Conservation (phyloP, 352 stramenopile genomes). For the Achlya hypogyna region DNA sequence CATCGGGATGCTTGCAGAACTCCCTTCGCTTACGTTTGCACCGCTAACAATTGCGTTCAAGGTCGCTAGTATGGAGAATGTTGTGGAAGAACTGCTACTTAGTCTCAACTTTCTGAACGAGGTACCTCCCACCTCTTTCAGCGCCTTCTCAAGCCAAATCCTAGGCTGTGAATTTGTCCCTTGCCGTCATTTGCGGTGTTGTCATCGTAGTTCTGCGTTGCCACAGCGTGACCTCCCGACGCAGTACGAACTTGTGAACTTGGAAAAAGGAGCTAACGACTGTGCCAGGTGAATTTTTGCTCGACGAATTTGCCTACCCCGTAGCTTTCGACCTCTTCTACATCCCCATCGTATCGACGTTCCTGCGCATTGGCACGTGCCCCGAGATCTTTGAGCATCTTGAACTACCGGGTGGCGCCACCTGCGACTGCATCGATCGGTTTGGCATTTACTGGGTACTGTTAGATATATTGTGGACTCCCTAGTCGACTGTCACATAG, state of each 20-base stretch:
- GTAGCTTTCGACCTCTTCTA: conserved; percentile 17
- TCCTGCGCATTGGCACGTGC: conserved; percentile 9
- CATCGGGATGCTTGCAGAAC: conserved; percentile 14
- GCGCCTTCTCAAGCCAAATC: not conserved
- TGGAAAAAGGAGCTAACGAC: not conserved
- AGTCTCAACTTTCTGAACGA: not conserved
- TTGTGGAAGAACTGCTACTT: not conserved
- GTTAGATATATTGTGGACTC: not conserved
- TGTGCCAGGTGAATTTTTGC: not conserved
- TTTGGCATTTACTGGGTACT: conserved; percentile 13
- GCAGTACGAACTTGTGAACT: not conserved
- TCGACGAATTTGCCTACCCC: not conserved
- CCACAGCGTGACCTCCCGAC: not conserved
- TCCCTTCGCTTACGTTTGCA: conserved; percentile 10
- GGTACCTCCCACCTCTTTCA: not conserved
- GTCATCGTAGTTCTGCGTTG: not conserved
- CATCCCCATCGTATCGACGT: conserved; percentile 2
- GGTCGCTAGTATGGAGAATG: not conserved
- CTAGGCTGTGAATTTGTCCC: not conserved
- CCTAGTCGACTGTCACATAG: not conserved
- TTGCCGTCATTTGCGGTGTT: not conserved
- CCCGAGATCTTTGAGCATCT: conserved; percentile 4
- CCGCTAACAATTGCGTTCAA: conserved; percentile 18
- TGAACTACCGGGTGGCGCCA: not conserved
- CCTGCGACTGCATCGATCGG: conserved; percentile 8